Evolutionary conservation across 2,329 filamentous ascomycete genomes (phyloP), one percentile per base, ranked within the genome.

Genomic region (Exophiala alcalophila): DNA sequence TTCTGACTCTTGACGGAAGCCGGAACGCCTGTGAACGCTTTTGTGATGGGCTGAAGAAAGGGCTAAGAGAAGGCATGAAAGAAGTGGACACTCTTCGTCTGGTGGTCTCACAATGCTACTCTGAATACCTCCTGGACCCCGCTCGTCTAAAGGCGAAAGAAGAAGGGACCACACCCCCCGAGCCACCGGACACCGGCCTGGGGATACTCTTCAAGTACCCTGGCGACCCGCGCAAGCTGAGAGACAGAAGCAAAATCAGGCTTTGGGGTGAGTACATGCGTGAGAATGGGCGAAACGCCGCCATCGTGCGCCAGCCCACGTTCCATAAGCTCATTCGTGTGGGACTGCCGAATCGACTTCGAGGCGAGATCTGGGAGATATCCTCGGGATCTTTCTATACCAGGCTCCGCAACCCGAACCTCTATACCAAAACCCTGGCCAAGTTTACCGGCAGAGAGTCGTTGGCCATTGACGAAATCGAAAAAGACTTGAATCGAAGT

Each of bases 261-360:
- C 69, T 98, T 27, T 98, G 92, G 92, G 88, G 86, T 44, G 92
- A 98, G 66, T 98, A 98, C 64, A 74, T 98, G 48, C 78, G 87
- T 63, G 92, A 97, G 62, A 97, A 97, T 61, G 92, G 92, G 36
- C 82, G 92, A 44, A 97, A 95, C 65, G 79, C 85, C 40, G 97
- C 90, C 1, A 70, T 98, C 38, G 84, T 98, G 46, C 85, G 92
- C 44, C 92, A 98, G 62, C 91, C 92, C 3, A 97, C 92, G 18
- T 97, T 97, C 59, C 92, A 97, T 69, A 96, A 97, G 65, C 78
- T 98, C 35, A 95, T 98, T 52, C 81, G 92, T 39, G 92, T 98
- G 53, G 92, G 92, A 51, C 72, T 98, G 47, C 92, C 92, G 0
- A 98, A 98, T 65, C 79, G 92, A 32, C 73, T 98, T 34, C 77